Evolutionary conservation across 306 rosid species (phyloP).

Genomic region (Trichosanthes cucumerina): DNA sequence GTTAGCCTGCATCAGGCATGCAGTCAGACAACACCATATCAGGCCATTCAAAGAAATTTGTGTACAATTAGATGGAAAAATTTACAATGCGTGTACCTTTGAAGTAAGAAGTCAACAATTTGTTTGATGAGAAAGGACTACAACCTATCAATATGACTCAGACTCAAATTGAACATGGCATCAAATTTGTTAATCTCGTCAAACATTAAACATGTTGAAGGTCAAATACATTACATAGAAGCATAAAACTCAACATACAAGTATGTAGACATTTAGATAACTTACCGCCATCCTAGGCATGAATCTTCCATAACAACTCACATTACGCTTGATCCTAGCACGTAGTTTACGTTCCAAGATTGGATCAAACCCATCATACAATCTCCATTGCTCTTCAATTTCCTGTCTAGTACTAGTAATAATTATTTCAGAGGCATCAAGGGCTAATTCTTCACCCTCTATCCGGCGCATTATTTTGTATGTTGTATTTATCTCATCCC

Average conservation of each 20-base stretch:
- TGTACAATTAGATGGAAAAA: background rate
- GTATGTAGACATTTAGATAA: constrained; percentile 6
- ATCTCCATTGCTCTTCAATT: constrained; percentile 95
- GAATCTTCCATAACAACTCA: constrained; percentile 96
- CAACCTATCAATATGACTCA: background rate
- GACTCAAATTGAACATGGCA: background rate
- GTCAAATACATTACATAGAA: background rate
- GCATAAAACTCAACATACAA: background rate
- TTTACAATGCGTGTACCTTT: background rate
- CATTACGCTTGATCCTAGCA: constrained; percentile 92
- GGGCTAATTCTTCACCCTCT: constrained; percentile 92
- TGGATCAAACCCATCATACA: constrained; percentile 96
- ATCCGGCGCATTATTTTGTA: constrained; percentile 97
- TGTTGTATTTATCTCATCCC: constrained; percentile 72
- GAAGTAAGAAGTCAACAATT: background rate
- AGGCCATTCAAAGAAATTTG: background rate
- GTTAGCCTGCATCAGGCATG: background rate
- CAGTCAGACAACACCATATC: background rate
- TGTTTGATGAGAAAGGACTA: background rate
- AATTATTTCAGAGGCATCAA: constrained; percentile 82
- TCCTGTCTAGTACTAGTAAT: constrained; percentile 94
- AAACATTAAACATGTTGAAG: background rate
- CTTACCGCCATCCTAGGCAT: constrained; percentile 96
- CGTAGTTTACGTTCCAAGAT: constrained; percentile 89
- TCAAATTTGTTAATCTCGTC: background rate